phyloP scores from a whole-genome alignment of 257 asterid genomes.

The Scutellaria barbata region DNA sequence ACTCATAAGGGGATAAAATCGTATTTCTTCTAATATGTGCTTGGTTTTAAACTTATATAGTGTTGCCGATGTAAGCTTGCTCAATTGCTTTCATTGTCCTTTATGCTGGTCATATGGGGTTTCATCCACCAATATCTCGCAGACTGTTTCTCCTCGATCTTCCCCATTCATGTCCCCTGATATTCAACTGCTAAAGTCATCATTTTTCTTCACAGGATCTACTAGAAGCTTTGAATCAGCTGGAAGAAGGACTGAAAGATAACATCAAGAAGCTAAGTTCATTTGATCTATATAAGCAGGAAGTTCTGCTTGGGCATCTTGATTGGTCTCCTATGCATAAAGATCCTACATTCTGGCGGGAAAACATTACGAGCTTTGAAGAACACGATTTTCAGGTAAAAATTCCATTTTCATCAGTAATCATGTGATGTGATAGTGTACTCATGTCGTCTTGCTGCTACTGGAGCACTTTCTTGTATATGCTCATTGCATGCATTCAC shows the following conservation, averaged over 20 bases:
- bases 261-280: constrained; percentile 82
- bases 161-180: not conserved
- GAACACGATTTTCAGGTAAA: constrained; percentile 89
- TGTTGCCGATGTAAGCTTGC: not conserved
- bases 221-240: constrained; percentile 73
- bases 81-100: constrained; percentile 19
- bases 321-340: constrained; percentile 97
- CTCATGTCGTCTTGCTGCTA: constrained; percentile 6
- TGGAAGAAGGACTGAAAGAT: constrained; percentile 75
- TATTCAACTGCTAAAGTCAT: constrained; percentile 30
- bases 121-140: constrained; percentile 15
- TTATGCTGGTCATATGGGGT: not conserved
- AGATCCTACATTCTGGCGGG: constrained; percentile 85
- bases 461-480: constrained; percentile 15
- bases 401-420: constrained; percentile 6
- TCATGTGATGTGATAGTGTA: not conserved
- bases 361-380: constrained; percentile 68
- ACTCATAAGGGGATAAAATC: not conserved
- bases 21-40: not conserved
- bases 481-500: constrained; percentile 15
- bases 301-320: constrained; percentile 89
- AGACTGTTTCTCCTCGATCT: constrained; percentile 26
- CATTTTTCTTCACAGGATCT: constrained; percentile 60
- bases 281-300: constrained; percentile 84
- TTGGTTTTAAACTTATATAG: constrained; percentile 22